Percentiles rank a stretch among this genome's conserved stretches.
phyloP scores from a whole-genome alignment of 2,329 filamentous ascomycete species.

The Coniochaeta sp. region DNA sequence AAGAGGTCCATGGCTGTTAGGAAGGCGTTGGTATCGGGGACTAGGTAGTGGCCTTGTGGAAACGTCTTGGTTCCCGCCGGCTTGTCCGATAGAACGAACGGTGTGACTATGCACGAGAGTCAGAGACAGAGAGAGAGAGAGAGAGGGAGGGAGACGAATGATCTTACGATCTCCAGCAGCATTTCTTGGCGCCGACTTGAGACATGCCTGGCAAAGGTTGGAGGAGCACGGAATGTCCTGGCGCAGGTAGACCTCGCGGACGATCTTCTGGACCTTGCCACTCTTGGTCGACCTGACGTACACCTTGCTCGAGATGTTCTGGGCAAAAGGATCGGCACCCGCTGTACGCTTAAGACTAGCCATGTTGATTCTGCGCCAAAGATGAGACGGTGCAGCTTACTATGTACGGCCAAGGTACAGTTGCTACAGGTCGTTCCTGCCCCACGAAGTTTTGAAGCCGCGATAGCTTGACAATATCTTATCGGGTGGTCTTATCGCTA shows the following conservation, averaged over 20 bases:
- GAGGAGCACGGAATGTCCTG: conserved; percentile 98
- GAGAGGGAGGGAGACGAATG: background rate
- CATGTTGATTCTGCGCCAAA: conserved; percentile 32
- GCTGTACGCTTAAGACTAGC: conserved; percentile 56
- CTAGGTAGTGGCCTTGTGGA: conserved; percentile 82
- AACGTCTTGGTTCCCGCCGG: conserved; percentile 78
- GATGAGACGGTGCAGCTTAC: background rate
- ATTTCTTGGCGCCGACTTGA: conserved; percentile 67
- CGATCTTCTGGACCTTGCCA: conserved; percentile 98
- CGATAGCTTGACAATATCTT: background rate
- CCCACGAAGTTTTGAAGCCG: background rate
- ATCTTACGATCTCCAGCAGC: conserved; percentile 66
- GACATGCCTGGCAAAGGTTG: conserved; percentile 71
- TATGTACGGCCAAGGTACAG: background rate
- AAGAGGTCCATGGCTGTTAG: conserved; percentile 96
- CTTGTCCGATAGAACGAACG: conserved; percentile 82
- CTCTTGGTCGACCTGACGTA: conserved; percentile 91
- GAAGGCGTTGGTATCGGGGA: conserved; percentile 94
- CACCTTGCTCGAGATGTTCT: conserved; percentile 88
- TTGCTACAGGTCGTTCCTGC: background rate
- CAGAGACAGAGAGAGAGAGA: conserved; percentile 7
- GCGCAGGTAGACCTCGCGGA: conserved; percentile 89
- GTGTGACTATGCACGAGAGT: conserved; percentile 46
- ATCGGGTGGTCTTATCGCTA: background rate
- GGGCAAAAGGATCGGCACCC: conserved; percentile 44